Percentiles rank a stretch among this genome's conserved stretches.
These are phyloP conservation scores for Herpetospermum pedunculosum DNA, from an alignment of 306 rosid species.

Conservation along the genomic window DNA sequence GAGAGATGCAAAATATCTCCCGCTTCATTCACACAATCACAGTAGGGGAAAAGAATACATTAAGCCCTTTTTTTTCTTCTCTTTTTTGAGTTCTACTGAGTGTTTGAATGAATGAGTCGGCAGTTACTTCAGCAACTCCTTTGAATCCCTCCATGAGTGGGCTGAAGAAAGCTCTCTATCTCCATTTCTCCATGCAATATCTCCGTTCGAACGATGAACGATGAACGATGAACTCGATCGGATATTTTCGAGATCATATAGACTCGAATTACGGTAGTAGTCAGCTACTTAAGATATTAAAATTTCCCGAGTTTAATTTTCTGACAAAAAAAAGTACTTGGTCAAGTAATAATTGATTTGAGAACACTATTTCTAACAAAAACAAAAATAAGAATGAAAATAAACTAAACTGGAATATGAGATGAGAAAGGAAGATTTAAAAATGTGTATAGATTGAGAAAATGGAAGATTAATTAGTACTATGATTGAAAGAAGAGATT, in stretches of 20 bases:
- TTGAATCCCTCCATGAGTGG: slow-evolving; percentile 37
- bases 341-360: no score
- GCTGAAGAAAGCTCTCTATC: slow-evolving; percentile 46
- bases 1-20: slow-evolving; percentile 42
- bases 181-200: neutral
- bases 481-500: neutral
- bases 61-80: neutral
- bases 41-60: slow-evolving; percentile 13
- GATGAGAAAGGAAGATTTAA: neutral
- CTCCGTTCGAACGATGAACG: neutral
- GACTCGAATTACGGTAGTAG: neutral
- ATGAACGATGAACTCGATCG: neutral
- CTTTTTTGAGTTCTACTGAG: slow-evolving; percentile 13
- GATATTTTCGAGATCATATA: neutral
- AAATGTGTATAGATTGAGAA: neutral
- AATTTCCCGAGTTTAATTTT: neutral
- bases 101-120: slow-evolving; percentile 44
- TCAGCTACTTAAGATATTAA: neutral
- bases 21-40: slow-evolving; percentile 52
- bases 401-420: neutral
- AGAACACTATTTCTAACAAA: neutral
- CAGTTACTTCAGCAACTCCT: slow-evolving; percentile 37
- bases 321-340: no score
- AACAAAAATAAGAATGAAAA: neutral
- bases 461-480: neutral